phyloP scores from a whole-genome alignment of 2,329 filamentous ascomycete species.

The Biscogniauxia sp. region DNA sequence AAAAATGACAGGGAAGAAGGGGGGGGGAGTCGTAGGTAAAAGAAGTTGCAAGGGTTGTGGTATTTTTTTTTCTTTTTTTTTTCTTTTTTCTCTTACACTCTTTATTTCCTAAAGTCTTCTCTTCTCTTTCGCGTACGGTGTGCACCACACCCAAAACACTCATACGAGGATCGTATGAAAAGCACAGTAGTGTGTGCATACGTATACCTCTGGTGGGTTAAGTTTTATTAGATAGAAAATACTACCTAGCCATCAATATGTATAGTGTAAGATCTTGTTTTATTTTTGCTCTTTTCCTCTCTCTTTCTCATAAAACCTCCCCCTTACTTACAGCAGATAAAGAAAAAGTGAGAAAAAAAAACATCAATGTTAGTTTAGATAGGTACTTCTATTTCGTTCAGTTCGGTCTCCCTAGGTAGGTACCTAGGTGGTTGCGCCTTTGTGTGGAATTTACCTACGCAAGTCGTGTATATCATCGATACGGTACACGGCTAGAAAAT shows the following conservation, averaged over 20 bases:
- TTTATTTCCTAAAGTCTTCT: slow-evolving; percentile 5
- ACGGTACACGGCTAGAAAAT: slow-evolving; percentile 12
- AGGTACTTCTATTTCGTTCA: background rate
- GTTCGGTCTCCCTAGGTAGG: background rate
- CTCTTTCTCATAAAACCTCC: too few relatives aligned
- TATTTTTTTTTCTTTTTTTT: too few relatives aligned
- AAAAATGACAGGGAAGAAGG: slow-evolving; percentile 5
- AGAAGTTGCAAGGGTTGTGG: too few relatives aligned
- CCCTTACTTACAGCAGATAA: too few relatives aligned
- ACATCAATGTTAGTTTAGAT: too few relatives aligned
- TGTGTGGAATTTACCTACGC: slow-evolving; percentile 10
- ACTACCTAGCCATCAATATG: background rate
- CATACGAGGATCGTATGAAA: background rate
- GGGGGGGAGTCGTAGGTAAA: too few relatives aligned
- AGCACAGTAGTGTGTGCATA: slow-evolving; percentile 2
- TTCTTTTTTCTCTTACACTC: slow-evolving; percentile 1
- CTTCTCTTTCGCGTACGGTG: background rate
- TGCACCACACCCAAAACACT: background rate
- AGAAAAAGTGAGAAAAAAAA: too few relatives aligned
- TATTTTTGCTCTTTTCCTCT: background rate
- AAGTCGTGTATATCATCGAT: background rate
- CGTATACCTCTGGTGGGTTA: background rate
- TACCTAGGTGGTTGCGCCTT: slow-evolving; percentile 10
- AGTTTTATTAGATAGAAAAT: slow-evolving; percentile 2
- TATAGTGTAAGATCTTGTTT: background rate